Evolutionary conservation across 108 stramenopile genomes (phyloP), one percentile per base, ranked within the genome.

Genomic region (Cyclotella sp.): DNA sequence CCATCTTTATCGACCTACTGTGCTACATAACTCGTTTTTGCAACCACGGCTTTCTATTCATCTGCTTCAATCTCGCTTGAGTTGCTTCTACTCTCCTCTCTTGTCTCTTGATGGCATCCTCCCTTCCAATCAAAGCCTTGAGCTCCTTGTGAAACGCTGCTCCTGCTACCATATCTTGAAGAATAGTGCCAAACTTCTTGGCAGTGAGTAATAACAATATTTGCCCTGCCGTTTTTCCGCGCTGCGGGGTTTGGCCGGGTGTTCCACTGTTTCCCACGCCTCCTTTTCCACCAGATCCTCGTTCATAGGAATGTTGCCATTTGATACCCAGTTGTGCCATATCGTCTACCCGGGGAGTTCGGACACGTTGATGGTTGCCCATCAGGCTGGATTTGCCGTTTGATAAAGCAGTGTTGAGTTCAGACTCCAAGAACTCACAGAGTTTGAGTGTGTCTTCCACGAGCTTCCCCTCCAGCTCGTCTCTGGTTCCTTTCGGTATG

Each of bases 301-400:
- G 89, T 75, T 96, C 95, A 61, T 94, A 87, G 1, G 83, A 66
- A 59, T 94, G 89, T 72, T 96, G 95, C 95, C 95, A 96, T 78
- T 86, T 89, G 57, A 96, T 96, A 15, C 95, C 89, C 7, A 93
- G 82, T 22, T 81, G 84, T 19, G 82, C 84, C 93, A 96, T 94
- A 65, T 93, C 91, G 8, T 70, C 79, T 8, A 90, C 90, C 34
- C 95, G 87, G 21, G 92, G 94, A 28, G 94, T 95, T 21, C 70
- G 59, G n/a, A 86, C 78, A 14, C 85, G 72, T 61, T 60, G 34
- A 65, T 82, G 46, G 47, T 70, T 45, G n/a, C 82, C 63, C 39
- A 60, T 41, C 12, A 40, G 46, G 18, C 73, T 76, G 0, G 75
- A 57, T 15, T 51, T 66, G 29, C 54, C 74, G 55, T 76, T 57